Evolutionary conservation across 1,139 yeast genomes (phyloP), one percentile per base, ranked within the genome.

Genomic region (Sugiyamaella paludigena): DNA sequence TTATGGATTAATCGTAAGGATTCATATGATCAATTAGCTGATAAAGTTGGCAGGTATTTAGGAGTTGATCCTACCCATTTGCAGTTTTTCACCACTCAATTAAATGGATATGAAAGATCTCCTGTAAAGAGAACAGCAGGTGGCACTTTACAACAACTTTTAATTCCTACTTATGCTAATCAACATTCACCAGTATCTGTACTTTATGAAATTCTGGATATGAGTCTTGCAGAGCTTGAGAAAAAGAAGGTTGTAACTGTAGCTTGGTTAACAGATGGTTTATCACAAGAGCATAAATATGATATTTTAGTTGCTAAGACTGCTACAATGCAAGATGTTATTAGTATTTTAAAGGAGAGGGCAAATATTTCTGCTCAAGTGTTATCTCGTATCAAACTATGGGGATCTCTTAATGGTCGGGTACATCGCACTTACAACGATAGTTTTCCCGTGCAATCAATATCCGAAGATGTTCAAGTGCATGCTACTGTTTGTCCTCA

Each of bases 221-320:
- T 89, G 43, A 81, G 91, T 6, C 71, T 92, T 52, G 76, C 73
- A 34, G 95, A 89, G 54, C 78, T 84, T 59, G 98, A 94, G 66
- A 81, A 78, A 56, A 79, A 88, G 80, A 79, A 80, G 53, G 68
- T 80, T 7, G 69, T 91, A 35, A 79, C 77, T 51, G 55, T 71
- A 12, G 55, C 51, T n/a, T 69, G 66, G 60, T 55, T 66, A 47
- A 61, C 66, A 0, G 67, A 67, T 9, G 72, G 72, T 4, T 52
- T 68, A 9, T 55, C 61, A 7, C 67, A 62, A 57, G 86, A 77
- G 58, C 91, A 84, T 54, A 75, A 76, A 40, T 79, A 77, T 60
- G 95, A 87, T 49, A 75, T 89, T 46, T 75, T 85, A 55, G 79
- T 89, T 16, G 81, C 91, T 2, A 79, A 75, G 56, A 73, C 76